phyloP scores from a whole-genome alignment of 345 rosid genomes.

The Dipteronia sinensis region DNA sequence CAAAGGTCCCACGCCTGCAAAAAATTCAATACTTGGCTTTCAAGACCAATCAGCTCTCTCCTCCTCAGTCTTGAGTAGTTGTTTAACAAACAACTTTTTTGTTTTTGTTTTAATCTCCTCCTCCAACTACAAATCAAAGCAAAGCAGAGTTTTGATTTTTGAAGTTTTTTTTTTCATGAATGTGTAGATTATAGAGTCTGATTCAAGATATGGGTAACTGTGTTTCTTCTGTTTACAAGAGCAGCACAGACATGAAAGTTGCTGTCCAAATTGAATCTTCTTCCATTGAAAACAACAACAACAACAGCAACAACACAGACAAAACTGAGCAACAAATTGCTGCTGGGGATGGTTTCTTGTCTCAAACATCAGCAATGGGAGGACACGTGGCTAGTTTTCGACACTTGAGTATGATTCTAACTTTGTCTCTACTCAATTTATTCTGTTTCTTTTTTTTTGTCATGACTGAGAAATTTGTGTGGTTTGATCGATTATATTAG shows the following conservation, averaged over 20 bases:
- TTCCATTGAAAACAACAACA: conserved; percentile 26
- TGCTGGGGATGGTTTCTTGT: conserved; percentile 23
- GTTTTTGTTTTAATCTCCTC: no score
- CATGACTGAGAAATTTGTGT: not conserved
- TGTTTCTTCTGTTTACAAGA: no score
- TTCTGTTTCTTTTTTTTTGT: not conserved
- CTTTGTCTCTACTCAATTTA: not conserved
- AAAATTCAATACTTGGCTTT: conserved; percentile 55
- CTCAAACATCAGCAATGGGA: conserved; percentile 20
- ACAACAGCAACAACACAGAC: not conserved
- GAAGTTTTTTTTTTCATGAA: no score
- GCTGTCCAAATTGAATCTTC: conserved; percentile 27
- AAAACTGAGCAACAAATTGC: conserved; percentile 17
- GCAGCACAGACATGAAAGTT: no score
- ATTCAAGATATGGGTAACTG: no score
- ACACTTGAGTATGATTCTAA: conserved; percentile 36
- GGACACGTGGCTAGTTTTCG: conserved; percentile 19
- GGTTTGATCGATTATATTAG: not conserved
- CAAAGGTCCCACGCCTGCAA: conserved; percentile 42
- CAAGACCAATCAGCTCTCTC: conserved; percentile 53
- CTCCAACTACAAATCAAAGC: no score
- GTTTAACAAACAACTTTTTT: conserved; percentile 17
- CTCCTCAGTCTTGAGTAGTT: conserved; percentile 30
- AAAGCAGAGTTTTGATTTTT: no score
- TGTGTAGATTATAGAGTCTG: no score